phyloP scores from a whole-genome alignment of 2,329 filamentous ascomycete species.

The Penicillium hesseltinei region DNA sequence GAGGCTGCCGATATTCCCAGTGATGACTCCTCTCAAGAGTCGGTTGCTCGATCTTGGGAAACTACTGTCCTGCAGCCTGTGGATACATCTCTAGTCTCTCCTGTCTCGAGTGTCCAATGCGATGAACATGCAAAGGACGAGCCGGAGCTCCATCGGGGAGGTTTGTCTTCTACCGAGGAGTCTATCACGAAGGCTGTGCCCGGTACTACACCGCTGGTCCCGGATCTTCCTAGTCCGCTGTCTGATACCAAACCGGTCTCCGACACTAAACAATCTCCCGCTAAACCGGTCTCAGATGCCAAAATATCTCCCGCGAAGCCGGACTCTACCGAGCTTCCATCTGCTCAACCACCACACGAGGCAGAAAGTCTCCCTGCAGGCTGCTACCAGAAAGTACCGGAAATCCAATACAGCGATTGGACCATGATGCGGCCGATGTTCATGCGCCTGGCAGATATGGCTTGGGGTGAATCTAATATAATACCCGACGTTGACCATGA shows the following conservation, averaged over 20 bases:
- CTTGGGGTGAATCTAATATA: constrained; percentile 9
- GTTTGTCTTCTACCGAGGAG: neutral
- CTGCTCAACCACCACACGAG: neutral
- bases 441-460: constrained; percentile 11
- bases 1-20: constrained; percentile 1
- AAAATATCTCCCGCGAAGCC: neutral
- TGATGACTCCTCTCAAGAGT: constrained; percentile 3
- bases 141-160: neutral
- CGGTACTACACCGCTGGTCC: neutral
- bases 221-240: neutral
- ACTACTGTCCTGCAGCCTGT: neutral
- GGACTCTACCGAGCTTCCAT: neutral
- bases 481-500: constrained; percentile 7
- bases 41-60: neutral
- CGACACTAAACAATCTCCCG: neutral
- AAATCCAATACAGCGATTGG: neutral
- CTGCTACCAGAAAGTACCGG: constrained; percentile 6
- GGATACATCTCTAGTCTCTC: neutral
- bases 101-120: neutral
- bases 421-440: constrained; percentile 6
- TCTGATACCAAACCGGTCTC: neutral
- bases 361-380: neutral
- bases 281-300: neutral
- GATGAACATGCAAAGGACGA: neutral
- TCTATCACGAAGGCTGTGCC: neutral